phyloP scores from a whole-genome alignment of 495 filamentous ascomycete genomes.

The Podospora tetraspora region DNA sequence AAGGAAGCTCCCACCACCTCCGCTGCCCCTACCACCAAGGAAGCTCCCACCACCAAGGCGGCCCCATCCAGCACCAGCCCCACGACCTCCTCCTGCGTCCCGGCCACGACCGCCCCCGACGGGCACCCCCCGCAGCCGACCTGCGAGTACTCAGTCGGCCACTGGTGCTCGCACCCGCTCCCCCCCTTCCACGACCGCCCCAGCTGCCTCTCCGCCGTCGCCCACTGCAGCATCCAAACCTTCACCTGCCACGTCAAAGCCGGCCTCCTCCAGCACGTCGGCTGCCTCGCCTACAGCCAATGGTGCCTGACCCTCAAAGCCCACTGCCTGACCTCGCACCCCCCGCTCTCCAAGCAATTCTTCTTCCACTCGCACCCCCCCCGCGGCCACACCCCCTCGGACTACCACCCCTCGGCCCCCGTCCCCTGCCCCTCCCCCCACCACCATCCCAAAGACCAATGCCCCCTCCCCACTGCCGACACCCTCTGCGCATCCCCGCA shows the following conservation, averaged over 20 bases:
- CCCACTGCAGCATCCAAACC: conserved; percentile 39
- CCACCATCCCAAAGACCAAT: conserved; percentile 23
- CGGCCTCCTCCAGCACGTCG: conserved; percentile 41
- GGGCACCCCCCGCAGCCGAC: conserved; percentile 15
- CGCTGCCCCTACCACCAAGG: conserved; percentile 18
- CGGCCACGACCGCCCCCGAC: conserved; percentile 33
- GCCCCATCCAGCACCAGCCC: conserved; percentile 27
- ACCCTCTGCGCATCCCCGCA: conserved; percentile 41
- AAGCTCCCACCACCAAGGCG: conserved; percentile 1
- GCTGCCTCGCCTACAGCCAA: conserved; percentile 40
- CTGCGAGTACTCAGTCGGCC: conserved; percentile 48
- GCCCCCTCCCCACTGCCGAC: conserved; percentile 39
- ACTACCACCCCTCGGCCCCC: conserved; percentile 30
- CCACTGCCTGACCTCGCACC: conserved; percentile 34
- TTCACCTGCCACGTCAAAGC: conserved; percentile 45
- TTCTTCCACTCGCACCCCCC: conserved; percentile 35
- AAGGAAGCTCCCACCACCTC: conserved; percentile 13
- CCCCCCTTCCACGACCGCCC: conserved; percentile 38
- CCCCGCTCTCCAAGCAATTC: conserved; percentile 24
- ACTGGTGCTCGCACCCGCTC: conserved; percentile 46
- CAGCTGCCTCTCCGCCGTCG: conserved; percentile 32
- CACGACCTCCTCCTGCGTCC: conserved; percentile 35
- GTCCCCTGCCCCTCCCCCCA: conserved; percentile 16
- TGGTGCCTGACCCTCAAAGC: conserved; percentile 39
- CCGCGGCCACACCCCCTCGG: conserved; percentile 23